These are phyloP conservation scores for Aphanomyces astaci DNA, from an alignment of 352 stramenopile species.

Conservation along the genomic window DNA sequence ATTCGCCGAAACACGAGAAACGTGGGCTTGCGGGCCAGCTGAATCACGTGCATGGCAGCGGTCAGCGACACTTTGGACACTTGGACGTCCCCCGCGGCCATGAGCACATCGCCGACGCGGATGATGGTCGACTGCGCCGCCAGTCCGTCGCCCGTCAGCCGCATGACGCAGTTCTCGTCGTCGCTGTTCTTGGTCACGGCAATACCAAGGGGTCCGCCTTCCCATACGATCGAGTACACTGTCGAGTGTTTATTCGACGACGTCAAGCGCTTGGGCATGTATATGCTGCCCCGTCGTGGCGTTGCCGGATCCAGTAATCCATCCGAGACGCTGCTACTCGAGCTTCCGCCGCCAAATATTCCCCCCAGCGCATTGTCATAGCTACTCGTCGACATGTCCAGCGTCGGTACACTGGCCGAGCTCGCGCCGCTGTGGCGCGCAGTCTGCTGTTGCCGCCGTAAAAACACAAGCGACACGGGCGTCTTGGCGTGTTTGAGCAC, in stretches of 20 bases:
- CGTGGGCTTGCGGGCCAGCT: slow-evolving; percentile 17
- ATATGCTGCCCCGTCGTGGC: neutral
- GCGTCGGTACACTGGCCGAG: neutral
- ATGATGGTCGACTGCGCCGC: slow-evolving; percentile 19
- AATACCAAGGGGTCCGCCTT: slow-evolving; percentile 22
- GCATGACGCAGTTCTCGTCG: slow-evolving; percentile 20
- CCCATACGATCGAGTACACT: slow-evolving; percentile 23
- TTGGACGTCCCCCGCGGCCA: slow-evolving; percentile 8
- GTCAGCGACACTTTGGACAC: slow-evolving; percentile 15
- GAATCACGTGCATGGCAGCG: slow-evolving; percentile 19
- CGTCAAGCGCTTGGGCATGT: neutral
- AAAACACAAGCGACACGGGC: slow-evolving; percentile 22
- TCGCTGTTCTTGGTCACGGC: slow-evolving; percentile 18
- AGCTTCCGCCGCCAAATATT: neutral
- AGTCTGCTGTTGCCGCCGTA: neutral
- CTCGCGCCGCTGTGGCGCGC: neutral
- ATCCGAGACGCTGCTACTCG: neutral
- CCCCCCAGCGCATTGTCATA: neutral
- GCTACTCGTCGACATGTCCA: neutral
- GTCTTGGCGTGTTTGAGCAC: slow-evolving; percentile 15
- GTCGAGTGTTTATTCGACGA: neutral
- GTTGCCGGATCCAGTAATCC: neutral
- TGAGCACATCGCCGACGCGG: slow-evolving; percentile 13
- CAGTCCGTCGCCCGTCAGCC: slow-evolving; percentile 14
- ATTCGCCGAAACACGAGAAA: slow-evolving; percentile 20